phyloP scores from a whole-genome alignment of 2,329 filamentous ascomycete genomes.

The Stachybotrys elegans region DNA sequence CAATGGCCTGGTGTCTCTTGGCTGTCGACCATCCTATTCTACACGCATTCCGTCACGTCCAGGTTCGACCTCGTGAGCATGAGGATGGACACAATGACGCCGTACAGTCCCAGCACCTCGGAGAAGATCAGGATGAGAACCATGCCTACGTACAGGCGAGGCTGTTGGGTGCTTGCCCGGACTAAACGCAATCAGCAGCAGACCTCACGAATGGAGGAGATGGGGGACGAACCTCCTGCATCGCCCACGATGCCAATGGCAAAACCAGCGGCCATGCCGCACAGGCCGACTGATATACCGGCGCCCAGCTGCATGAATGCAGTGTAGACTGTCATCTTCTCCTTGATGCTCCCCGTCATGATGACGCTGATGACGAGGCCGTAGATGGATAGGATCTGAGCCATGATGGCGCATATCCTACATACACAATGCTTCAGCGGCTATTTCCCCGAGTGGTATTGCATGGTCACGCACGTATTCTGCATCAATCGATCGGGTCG shows the following conservation, averaged over 20 bases:
- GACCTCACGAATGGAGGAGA: neutral
- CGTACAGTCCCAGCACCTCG: conserved; percentile 40
- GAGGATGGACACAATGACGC: conserved; percentile 42
- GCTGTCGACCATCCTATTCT: too few species aligned
- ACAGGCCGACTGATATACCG: conserved; percentile 37
- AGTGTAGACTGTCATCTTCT: conserved; percentile 37
- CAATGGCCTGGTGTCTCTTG: too few species aligned
- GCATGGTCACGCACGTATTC: conserved; percentile 25
- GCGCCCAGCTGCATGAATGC: conserved; percentile 39
- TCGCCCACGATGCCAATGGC: conserved; percentile 43
- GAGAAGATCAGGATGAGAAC: conserved; percentile 44
- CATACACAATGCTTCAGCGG: too few species aligned
- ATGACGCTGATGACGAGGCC: conserved; percentile 40
- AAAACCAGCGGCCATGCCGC: conserved; percentile 40
- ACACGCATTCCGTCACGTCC: conserved; percentile 32
- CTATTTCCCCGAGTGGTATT: too few species aligned
- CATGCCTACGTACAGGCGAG: conserved; percentile 41
- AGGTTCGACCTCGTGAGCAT: conserved; percentile 39
- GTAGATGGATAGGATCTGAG: conserved; percentile 43
- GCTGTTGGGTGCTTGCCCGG: conserved; percentile 41
- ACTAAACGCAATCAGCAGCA: conserved; percentile 20
- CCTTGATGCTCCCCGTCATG: conserved; percentile 33
- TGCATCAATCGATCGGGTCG: conserved; percentile 40
- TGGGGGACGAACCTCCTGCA: conserved; percentile 30
- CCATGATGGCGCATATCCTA: conserved; percentile 39